These are phyloP conservation scores for Phytomonas francai DNA, from an alignment of 208 protist genomes.

Conservation along the genomic window DNA sequence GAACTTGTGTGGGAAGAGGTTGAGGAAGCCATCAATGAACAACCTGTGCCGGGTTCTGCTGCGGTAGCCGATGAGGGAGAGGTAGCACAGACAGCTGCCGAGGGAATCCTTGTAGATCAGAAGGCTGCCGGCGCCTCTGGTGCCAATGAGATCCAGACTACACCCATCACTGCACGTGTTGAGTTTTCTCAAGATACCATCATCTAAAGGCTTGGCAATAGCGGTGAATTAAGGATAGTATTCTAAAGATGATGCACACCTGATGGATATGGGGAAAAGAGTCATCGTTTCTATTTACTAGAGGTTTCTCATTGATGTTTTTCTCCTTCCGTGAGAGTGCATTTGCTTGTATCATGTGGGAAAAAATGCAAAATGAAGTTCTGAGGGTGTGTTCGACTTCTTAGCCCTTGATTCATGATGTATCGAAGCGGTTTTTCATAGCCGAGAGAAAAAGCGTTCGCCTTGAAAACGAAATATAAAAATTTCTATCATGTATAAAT, in stretches of 20 bases:
- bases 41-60: conserved; percentile 1
- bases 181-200: background rate
- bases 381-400: background rate
- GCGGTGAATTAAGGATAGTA: background rate
- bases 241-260: background rate
- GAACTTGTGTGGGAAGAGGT: conserved; percentile 69
- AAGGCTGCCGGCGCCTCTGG: background rate
- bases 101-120: conserved; percentile 3
- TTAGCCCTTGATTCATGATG: background rate
- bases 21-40: conserved; percentile 44
- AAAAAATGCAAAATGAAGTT: background rate
- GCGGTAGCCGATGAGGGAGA: conserved; percentile 10
- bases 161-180: background rate
- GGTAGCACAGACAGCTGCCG: background rate
- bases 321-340: background rate
- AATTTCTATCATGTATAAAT: background rate
- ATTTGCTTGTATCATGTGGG: background rate
- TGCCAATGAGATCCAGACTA: background rate
- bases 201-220: background rate
- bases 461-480: background rate
- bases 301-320: background rate
- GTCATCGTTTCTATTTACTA: background rate
- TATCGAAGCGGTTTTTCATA: background rate
- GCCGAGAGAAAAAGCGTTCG: background rate
- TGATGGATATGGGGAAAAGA: background rate